Conservation (phyloP, 2,329 filamentous ascomycete species). For the Aspergillus spinulosporus region DNA sequence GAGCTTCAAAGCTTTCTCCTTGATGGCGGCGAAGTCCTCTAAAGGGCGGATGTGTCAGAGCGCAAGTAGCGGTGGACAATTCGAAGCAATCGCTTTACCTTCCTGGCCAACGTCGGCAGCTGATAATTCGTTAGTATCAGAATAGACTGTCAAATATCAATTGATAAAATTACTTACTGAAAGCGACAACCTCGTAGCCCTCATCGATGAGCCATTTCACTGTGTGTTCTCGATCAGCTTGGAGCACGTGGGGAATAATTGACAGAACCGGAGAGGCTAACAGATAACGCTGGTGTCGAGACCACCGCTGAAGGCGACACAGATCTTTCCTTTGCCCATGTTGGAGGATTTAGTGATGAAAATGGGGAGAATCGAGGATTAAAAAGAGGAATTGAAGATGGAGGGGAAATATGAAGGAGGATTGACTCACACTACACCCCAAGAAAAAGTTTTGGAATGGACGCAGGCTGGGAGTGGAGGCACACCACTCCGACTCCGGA, state of each 20-base stretch:
- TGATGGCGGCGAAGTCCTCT: constrained; percentile 72
- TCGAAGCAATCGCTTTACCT: constrained; percentile 32
- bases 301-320: constrained; percentile 49
- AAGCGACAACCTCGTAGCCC: constrained; percentile 63
- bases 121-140: constrained; percentile 33
- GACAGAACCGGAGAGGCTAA: constrained; percentile 34
- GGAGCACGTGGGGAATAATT: constrained; percentile 5
- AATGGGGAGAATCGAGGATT: constrained; percentile 4
- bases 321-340: constrained; percentile 31
- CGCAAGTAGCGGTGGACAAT: constrained; percentile 13
- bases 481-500: constrained; percentile 2
- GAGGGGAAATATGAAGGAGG: neutral
- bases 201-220: constrained; percentile 51
- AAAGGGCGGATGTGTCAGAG: constrained; percentile 22
- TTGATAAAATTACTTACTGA: constrained; percentile 42
- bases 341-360: neutral
- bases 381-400: neutral
- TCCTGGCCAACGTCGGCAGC: constrained; percentile 71
- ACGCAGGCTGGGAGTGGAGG: constrained; percentile 3
- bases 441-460: constrained; percentile 13
- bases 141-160: neutral
- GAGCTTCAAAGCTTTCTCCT: constrained; percentile 69
- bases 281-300: constrained; percentile 61
- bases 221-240: constrained; percentile 24
- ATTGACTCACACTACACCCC: constrained; percentile 13